phyloP scores from a whole-genome alignment of 345 rosid genomes.

The Physaria fendleri region DNA sequence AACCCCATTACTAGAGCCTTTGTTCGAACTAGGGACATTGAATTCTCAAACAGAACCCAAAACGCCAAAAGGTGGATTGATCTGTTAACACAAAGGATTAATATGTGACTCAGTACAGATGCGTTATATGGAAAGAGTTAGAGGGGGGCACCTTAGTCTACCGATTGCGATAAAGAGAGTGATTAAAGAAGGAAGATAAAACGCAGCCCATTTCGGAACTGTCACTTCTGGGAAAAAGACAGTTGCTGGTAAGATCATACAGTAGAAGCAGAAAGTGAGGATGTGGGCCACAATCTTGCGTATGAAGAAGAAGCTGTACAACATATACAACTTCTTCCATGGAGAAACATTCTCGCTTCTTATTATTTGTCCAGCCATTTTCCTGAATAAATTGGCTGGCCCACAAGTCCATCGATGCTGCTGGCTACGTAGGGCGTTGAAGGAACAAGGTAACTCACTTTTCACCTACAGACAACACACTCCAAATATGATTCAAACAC shows the following conservation, averaged over 20 bases:
- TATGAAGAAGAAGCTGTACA: slow-evolving; percentile 45
- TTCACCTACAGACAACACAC: slow-evolving; percentile 26
- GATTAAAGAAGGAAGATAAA: slow-evolving; percentile 46
- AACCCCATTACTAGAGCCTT: slow-evolving; percentile 47
- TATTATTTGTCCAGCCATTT: slow-evolving; percentile 45
- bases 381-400: slow-evolving; percentile 52
- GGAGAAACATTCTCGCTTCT: slow-evolving; percentile 42
- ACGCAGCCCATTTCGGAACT: slow-evolving; percentile 40
- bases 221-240: slow-evolving; percentile 42
- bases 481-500: not conserved
- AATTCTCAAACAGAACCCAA: slow-evolving; percentile 50
- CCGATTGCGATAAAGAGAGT: slow-evolving; percentile 45
- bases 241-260: slow-evolving; percentile 43
- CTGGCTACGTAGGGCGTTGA: slow-evolving; percentile 45
- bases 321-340: slow-evolving; percentile 44
- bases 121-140: not conserved
- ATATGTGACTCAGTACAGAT: not conserved
- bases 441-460: slow-evolving; percentile 56
- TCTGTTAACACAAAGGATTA: slow-evolving; percentile 16
- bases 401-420: slow-evolving; percentile 60
- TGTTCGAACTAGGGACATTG: slow-evolving; percentile 46
- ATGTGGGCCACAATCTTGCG: slow-evolving; percentile 45
- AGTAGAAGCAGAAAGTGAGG: slow-evolving; percentile 49
- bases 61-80: slow-evolving; percentile 47
- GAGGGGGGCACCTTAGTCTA: slow-evolving; percentile 37